A percentile compares a stretch with the other conserved stretches of the same genome.
Evolutionary conservation across 768 basidiomycete species (phyloP).

Genomic region (Leccinum longicurvipes): DNA sequence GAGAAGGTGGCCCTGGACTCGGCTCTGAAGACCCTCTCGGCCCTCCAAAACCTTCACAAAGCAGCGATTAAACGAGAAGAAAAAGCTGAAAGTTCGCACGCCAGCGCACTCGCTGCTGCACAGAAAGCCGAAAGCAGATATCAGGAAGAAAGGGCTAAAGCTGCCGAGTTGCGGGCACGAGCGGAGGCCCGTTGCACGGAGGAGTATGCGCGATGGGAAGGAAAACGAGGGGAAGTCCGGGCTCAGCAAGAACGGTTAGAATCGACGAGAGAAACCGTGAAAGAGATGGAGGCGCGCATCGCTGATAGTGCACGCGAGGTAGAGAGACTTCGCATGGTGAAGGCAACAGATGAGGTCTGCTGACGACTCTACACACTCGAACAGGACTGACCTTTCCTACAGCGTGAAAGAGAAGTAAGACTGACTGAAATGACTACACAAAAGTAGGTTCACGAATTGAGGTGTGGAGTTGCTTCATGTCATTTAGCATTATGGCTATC

Average conservation of each 20-base stretch:
- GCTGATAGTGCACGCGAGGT: conserved; percentile 73
- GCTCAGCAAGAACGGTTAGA: conserved; percentile 49
- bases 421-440: conserved; percentile 35
- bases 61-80: conserved; percentile 63
- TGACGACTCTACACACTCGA: conserved; percentile 2
- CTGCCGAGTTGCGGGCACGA: conserved; percentile 47
- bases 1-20: conserved; percentile 61
- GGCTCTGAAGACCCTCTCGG: conserved; percentile 61
- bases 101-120: conserved; percentile 50
- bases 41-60: conserved; percentile 70
- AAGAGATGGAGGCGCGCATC: conserved; percentile 56
- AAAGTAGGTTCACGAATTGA: background rate
- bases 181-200: conserved; percentile 44
- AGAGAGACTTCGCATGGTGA: conserved; percentile 59
- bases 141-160: conserved; percentile 58
- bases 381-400: conserved; percentile 4
- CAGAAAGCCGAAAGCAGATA: conserved; percentile 64
- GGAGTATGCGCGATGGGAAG: conserved; percentile 58
- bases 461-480: background rate
- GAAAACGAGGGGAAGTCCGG: conserved; percentile 44
- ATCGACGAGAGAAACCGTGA: conserved; percentile 48
- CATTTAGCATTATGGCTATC: too few relatives aligned
- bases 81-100: conserved; percentile 50
- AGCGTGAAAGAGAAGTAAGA: conserved; percentile 57
- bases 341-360: conserved; percentile 61